Evolutionary conservation across 257 asterid species (phyloP).

Genomic region (Gentiana straminea): DNA sequence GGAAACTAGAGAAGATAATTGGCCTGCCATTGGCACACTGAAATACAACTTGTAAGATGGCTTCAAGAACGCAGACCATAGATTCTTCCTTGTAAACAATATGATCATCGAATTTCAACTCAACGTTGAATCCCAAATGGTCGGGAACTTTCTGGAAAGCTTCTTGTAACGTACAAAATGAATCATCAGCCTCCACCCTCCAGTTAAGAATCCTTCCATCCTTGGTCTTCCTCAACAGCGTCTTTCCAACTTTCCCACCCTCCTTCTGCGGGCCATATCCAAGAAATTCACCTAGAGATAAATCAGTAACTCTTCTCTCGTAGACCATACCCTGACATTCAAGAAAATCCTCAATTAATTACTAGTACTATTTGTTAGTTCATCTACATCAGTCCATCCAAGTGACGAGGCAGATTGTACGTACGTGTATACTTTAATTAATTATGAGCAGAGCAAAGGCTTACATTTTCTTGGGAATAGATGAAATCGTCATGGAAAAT

Average conservation of each 20-base stretch:
- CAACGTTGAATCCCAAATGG: constrained; percentile 74
- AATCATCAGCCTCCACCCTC: constrained; percentile 73
- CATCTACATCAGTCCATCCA: too few species aligned
- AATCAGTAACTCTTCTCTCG: constrained; percentile 73
- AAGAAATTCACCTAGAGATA: constrained; percentile 61
- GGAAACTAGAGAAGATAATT: constrained; percentile 64
- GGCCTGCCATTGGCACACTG: constrained; percentile 65
- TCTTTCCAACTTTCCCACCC: constrained; percentile 33
- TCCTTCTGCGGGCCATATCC: constrained; percentile 72
- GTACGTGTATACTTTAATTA: too few species aligned
- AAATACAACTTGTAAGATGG: constrained; percentile 43
- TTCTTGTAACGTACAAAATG: constrained; percentile 65
- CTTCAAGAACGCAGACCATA: constrained; percentile 29
- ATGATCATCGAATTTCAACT: constrained; percentile 73
- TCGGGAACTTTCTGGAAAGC: constrained; percentile 71
- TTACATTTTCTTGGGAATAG: constrained; percentile 58
- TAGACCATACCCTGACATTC: constrained; percentile 45
- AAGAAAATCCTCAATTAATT: not conserved
- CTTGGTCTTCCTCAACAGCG: constrained; percentile 61
- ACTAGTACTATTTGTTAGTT: too few species aligned
- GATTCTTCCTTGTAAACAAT: constrained; percentile 44
- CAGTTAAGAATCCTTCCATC: constrained; percentile 67
- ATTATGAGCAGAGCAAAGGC: not conserved
- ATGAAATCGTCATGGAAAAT: constrained; percentile 93
- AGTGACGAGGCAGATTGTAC: too few species aligned